Evolutionary conservation across 1,284 basidiomycete genomes (phyloP).

Genomic region (Sanguinoderma infundibulare): DNA sequence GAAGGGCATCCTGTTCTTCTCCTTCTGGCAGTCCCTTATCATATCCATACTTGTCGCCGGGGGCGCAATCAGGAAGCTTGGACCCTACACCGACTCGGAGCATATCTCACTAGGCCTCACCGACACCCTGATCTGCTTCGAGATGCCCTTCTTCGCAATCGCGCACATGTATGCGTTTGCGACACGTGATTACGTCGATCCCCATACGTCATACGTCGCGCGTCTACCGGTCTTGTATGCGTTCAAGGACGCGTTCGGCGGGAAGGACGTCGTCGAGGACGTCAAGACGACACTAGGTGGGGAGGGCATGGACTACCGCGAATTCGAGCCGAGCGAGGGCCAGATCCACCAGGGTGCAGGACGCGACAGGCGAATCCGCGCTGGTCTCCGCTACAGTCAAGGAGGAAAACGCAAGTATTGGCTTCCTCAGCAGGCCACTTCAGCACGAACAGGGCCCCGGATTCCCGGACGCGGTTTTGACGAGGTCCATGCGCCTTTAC

Average conservation of each 20-base stretch:
- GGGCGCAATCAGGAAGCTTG: conserved; percentile 76
- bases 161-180: conserved; percentile 92
- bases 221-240: conserved; percentile 90
- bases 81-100: conserved; percentile 89
- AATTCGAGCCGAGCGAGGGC: conserved; percentile 95
- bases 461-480: conserved; percentile 52
- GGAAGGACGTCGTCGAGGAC: conserved; percentile 90
- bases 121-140: conserved; percentile 91
- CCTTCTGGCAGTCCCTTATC: conserved; percentile 94
- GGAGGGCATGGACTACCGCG: conserved; percentile 92
- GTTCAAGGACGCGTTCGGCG: conserved; percentile 84
- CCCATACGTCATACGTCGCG: conserved; percentile 71
- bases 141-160: conserved; percentile 98
- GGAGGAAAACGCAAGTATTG: conserved; percentile 92
- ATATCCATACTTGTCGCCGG: conserved; percentile 90
- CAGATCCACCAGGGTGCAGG: conserved; percentile 88
- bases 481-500: conserved; percentile 79
- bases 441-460: conserved; percentile 35
- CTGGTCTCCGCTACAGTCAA: conserved; percentile 88
- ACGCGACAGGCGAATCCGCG: conserved; percentile 81
- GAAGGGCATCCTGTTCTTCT: conserved; percentile 97
- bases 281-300: conserved; percentile 84
- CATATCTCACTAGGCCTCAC: conserved; percentile 90
- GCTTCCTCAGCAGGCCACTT: conserved; percentile 71
- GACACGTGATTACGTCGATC: conserved; percentile 83